Conservation (phyloP, 2,329 filamentous ascomycete species). For the Teratosphaeriaceae sp. region DNA sequence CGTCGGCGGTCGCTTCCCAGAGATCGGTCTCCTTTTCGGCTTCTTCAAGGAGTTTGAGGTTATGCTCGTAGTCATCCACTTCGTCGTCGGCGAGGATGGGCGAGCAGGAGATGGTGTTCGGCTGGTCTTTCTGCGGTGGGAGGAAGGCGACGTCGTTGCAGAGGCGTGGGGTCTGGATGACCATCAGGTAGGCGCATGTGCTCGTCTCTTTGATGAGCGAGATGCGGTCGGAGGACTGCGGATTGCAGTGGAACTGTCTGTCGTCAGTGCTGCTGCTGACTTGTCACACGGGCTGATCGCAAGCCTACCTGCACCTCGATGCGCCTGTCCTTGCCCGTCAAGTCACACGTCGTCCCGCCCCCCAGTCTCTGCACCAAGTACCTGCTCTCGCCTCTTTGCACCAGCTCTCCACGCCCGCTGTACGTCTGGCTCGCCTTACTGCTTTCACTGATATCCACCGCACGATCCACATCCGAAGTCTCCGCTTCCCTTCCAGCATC, state of each 20-base stretch:
- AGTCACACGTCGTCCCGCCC: slow-evolving; percentile 75
- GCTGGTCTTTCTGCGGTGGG: slow-evolving; percentile 68
- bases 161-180: slow-evolving; percentile 80
- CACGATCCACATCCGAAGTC: slow-evolving; percentile 19
- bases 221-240: slow-evolving; percentile 68
- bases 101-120: slow-evolving; percentile 70
- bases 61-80: slow-evolving; percentile 26
- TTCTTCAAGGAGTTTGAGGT: slow-evolving; percentile 16
- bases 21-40: slow-evolving; percentile 16
- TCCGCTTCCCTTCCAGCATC: slow-evolving; percentile 6
- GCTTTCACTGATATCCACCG: slow-evolving; percentile 24
- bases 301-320: slow-evolving; percentile 65
- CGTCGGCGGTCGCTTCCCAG: slow-evolving; percentile 17
- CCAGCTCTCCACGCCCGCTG: slow-evolving; percentile 49
- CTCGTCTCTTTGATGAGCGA: slow-evolving; percentile 89
- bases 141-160: slow-evolving; percentile 83
- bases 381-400: slow-evolving; percentile 74
- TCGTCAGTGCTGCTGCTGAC: background rate
- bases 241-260: slow-evolving; percentile 65
- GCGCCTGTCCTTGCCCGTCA: slow-evolving; percentile 73
- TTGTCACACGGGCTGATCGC: background rate
- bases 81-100: slow-evolving; percentile 59
- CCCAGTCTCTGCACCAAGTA: slow-evolving; percentile 79
- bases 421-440: slow-evolving; percentile 37
- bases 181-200: slow-evolving; percentile 89